These are phyloP conservation scores for Penicillium cosmopolitanum DNA, from an alignment of 495 filamentous ascomycete species.

Conservation along the genomic window DNA sequence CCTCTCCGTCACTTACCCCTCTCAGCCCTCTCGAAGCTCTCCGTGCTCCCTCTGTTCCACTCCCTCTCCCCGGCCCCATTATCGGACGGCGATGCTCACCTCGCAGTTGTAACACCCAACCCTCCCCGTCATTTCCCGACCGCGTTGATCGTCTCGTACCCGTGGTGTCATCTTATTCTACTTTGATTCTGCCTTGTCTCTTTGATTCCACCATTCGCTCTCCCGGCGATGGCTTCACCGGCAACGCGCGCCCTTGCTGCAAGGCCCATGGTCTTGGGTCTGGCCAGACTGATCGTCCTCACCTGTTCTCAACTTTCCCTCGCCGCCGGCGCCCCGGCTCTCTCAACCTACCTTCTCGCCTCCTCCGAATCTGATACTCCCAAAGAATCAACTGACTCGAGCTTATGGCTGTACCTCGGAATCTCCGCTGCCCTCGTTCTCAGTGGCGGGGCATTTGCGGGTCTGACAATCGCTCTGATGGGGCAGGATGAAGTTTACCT, in stretches of 20 bases:
- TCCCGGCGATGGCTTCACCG: conserved; percentile 35
- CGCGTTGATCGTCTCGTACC: neutral
- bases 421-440: conserved; percentile 76
- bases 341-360: conserved; percentile 27
- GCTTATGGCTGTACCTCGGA: conserved; percentile 72
- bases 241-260: conserved; percentile 38
- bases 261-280: conserved; percentile 48
- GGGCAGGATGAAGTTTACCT: conserved; percentile 90
- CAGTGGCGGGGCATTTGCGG: conserved; percentile 91
- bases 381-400: conserved; percentile 54
- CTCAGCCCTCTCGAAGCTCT: neutral
- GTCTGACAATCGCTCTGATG: conserved; percentile 87
- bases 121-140: neutral
- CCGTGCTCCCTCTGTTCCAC: neutral
- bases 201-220: neutral
- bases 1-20: too few species aligned
- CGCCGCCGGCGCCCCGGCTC: conserved; percentile 46
- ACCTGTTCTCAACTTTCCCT: conserved; percentile 47
- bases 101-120: neutral
- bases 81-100: neutral
- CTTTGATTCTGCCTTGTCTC: neutral
- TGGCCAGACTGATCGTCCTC: conserved; percentile 54
- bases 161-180: neutral
- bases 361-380: conserved; percentile 25
- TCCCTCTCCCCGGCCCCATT: neutral